phyloP scores from a whole-genome alignment of 2,329 filamentous ascomycete species.

The Exophiala alcalophila region DNA sequence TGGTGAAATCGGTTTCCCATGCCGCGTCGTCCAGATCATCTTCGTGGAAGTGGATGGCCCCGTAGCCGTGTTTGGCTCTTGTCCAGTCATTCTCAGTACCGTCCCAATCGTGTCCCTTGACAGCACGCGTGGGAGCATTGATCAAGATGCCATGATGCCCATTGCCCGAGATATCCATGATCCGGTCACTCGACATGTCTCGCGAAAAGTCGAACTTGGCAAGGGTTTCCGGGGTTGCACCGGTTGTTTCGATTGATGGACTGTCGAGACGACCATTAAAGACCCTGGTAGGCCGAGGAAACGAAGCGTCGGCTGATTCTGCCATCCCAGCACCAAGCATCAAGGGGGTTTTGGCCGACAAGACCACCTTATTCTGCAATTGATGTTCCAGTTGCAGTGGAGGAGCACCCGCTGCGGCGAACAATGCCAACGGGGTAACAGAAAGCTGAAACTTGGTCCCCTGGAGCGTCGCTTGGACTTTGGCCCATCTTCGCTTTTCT shows the following conservation, averaged over 20 bases:
- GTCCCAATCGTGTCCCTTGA: constrained; percentile 38
- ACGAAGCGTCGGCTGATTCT: not conserved
- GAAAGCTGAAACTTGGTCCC: constrained; percentile 1
- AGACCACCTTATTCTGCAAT: not conserved
- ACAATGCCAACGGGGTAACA: not conserved
- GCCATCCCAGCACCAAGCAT: constrained; percentile 1
- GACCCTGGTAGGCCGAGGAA: not conserved
- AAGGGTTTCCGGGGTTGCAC: not conserved
- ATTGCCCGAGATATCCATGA: constrained; percentile 32
- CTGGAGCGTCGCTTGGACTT: not conserved
- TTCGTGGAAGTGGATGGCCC: constrained; percentile 42
- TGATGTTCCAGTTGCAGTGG: constrained; percentile 1
- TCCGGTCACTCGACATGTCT: constrained; percentile 23
- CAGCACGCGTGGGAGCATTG: constrained; percentile 37
- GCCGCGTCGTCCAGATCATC: constrained; percentile 40
- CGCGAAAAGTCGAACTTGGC: constrained; percentile 17
- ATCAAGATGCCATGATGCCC: constrained; percentile 32
- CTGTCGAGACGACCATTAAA: constrained; percentile 20
- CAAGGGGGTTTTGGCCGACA: not conserved
- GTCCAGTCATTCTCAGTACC: constrained; percentile 36
- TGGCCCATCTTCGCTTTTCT: constrained; percentile 1
- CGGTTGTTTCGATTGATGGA: not conserved
- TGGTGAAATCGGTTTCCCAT: constrained; percentile 36
- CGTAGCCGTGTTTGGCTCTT: constrained; percentile 36
- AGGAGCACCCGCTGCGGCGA: not conserved